A percentile compares a stretch with the other conserved stretches of the same genome.
Evolutionary conservation across 164 flowering plant genomes (phyloP).

Genomic region (Santalum album): DNA sequence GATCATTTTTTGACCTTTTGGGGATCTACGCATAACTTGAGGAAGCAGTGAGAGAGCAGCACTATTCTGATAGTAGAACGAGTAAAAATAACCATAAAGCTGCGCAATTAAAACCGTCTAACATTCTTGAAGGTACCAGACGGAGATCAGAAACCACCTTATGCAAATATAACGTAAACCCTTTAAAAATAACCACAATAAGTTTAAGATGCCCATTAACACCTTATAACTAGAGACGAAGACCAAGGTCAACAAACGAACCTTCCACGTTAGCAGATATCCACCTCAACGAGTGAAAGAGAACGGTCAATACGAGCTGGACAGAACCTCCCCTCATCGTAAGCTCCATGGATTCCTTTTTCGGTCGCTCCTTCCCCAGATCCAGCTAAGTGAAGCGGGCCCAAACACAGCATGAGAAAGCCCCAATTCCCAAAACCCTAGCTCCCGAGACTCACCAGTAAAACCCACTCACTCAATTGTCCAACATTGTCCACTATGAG

Average conservation of each 20-base stretch:
- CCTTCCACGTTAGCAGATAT: constrained; percentile 4
- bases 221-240: too few species aligned
- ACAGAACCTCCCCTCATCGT: not conserved
- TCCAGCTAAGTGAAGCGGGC: constrained; percentile 19
- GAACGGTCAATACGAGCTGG: not conserved
- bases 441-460: constrained; percentile 7
- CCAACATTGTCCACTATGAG: constrained; percentile 2
- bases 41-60: too few species aligned
- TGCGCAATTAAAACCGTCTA: too few species aligned
- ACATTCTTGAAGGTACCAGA: too few species aligned
- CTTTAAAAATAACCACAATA: too few species aligned
- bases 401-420: constrained; percentile 11
- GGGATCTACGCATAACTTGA: too few species aligned
- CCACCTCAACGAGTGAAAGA: not conserved
- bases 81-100: too few species aligned
- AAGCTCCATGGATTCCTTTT: not conserved
- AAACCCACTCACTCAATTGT: not conserved
- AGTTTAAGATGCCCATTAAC: too few species aligned
- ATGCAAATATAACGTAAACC: too few species aligned
- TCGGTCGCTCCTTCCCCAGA: constrained; percentile 12
- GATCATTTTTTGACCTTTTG: too few species aligned
- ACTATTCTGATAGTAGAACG: too few species aligned
- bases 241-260: not conserved
- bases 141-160: too few species aligned
- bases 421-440: constrained; percentile 12